phyloP scores from a whole-genome alignment of 768 basidiomycete species.

The Thelephora aurantiotincta region DNA sequence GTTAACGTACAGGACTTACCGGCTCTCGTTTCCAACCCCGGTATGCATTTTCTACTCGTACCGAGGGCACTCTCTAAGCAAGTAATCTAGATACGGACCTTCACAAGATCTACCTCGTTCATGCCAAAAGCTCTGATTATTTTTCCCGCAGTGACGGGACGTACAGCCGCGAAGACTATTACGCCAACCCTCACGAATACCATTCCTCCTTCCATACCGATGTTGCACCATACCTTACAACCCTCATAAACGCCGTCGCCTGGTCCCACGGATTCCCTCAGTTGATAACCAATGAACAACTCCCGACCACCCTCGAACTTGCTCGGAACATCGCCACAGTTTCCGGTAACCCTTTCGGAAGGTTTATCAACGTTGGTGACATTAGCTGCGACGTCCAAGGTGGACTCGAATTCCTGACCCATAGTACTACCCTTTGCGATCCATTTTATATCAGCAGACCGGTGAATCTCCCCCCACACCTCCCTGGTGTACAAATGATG shows the following conservation, averaged over 20 bases:
- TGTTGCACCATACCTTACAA: conserved; percentile 75
- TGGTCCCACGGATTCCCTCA: conserved; percentile 73
- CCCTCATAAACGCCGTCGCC: conserved; percentile 78
- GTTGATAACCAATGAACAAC: conserved; percentile 55
- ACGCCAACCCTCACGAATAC: conserved; percentile 52
- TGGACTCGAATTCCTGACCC: conserved; percentile 70
- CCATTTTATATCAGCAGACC: conserved; percentile 53
- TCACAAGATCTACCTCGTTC: conserved; percentile 64
- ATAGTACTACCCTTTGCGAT: conserved; percentile 61
- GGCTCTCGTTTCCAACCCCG: conserved; percentile 34
- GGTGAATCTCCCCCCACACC: conserved; percentile 23
- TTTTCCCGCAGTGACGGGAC: conserved; percentile 41
- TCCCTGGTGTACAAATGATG: conserved; percentile 64
- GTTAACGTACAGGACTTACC: conserved; percentile 45
- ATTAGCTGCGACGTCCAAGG: conserved; percentile 89
- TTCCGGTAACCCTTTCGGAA: conserved; percentile 14
- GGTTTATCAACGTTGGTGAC: conserved; percentile 69
- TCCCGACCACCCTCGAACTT: conserved; percentile 32
- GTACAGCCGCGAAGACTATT: conserved; percentile 62
- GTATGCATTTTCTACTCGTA: conserved; percentile 19
- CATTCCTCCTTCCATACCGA: conserved; percentile 52
- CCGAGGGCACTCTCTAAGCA: neutral
- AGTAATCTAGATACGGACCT: conserved; percentile 32
- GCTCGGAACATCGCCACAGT: conserved; percentile 32
- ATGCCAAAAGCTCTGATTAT: conserved; percentile 58